Percentiles rank a stretch among this genome's conserved stretches.
phyloP scores from a whole-genome alignment of 2,329 filamentous ascomycete species.

The Diplodia sapinea region DNA sequence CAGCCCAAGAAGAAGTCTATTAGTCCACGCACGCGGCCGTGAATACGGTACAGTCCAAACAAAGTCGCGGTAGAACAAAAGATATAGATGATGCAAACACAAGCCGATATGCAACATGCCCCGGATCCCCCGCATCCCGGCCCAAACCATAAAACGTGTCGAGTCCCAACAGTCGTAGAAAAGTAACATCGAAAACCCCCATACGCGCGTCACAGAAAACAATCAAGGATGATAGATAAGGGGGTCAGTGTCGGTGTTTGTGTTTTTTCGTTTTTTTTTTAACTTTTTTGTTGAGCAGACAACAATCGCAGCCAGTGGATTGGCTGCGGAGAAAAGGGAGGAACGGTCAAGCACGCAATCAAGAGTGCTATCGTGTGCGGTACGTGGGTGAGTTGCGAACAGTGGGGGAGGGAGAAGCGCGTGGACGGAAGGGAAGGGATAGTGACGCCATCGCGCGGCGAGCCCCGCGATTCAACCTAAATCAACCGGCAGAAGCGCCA shows the following conservation, averaged over 20 bases:
- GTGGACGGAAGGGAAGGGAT: constrained; percentile 20
- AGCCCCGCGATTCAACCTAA: constrained; percentile 15
- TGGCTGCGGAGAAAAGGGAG: constrained; percentile 6
- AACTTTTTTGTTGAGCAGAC: no score
- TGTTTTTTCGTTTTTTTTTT: background rate
- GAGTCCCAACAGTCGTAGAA: background rate
- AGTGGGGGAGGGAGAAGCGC: constrained; percentile 4
- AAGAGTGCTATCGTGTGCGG: background rate
- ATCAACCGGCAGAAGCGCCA: constrained; percentile 4
- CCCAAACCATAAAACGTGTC: background rate
- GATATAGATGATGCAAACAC: background rate
- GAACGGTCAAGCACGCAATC: background rate
- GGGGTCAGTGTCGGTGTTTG: background rate
- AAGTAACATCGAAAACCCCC: background rate
- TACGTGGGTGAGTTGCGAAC: background rate
- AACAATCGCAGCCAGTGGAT: constrained; percentile 1
- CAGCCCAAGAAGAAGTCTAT: background rate
- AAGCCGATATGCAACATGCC: constrained; percentile 2
- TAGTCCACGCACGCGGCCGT: constrained; percentile 1
- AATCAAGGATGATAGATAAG: background rate
- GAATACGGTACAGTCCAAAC: background rate
- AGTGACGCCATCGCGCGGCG: constrained; percentile 26
- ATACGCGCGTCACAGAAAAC: background rate
- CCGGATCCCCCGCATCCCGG: background rate
- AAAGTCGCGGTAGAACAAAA: background rate